These are phyloP conservation scores for Capsicum baccatum DNA, from an alignment of 257 asterid species.

Conservation along the genomic window DNA sequence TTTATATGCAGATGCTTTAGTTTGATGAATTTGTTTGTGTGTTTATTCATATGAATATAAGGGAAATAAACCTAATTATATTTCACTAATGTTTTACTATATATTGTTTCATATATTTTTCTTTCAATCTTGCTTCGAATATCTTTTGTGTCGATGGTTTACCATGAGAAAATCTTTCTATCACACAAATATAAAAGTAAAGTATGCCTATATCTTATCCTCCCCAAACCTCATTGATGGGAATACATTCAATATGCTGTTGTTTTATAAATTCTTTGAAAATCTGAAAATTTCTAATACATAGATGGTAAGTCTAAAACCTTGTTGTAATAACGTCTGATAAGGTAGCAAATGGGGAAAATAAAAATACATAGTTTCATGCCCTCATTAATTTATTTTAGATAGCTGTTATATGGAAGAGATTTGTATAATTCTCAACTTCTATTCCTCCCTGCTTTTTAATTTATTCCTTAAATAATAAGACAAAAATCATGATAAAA, in stretches of 20 bases:
- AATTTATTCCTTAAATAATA: background rate
- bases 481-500: background rate
- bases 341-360: background rate
- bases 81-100: background rate
- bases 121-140: background rate
- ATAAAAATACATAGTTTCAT: no score
- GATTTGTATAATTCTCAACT: no score
- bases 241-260: no score
- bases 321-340: background rate
- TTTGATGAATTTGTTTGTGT: background rate
- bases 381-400: background rate
- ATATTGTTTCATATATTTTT: background rate
- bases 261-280: background rate
- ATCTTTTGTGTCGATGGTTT: background rate
- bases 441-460: no score
- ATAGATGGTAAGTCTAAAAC: background rate
- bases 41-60: background rate
- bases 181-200: background rate
- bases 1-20: background rate
- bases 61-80: background rate
- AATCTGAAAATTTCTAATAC: background rate
- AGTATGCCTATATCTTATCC: no score
- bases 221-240: no score
- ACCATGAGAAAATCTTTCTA: background rate
- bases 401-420: no score